These are phyloP conservation scores for Tuber umbilicatum DNA, from an alignment of 495 filamentous ascomycete species.

Conservation along the genomic window DNA sequence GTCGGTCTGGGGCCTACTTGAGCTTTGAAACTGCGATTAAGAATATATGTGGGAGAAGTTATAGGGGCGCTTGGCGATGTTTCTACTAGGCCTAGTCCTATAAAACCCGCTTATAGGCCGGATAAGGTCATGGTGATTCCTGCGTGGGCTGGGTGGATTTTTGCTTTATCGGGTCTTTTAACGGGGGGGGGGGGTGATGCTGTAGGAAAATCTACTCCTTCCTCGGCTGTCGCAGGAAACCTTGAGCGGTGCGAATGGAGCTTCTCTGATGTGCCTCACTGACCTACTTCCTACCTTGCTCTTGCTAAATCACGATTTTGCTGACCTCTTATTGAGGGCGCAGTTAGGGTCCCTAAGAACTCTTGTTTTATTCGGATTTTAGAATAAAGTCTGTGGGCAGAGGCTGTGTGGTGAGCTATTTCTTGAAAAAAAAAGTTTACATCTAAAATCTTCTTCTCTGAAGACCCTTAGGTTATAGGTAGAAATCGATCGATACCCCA, in stretches of 20 bases:
- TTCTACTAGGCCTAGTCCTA: background rate
- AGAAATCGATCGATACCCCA: background rate
- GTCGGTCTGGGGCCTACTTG: background rate
- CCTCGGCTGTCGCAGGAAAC: background rate
- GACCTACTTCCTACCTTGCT: background rate
- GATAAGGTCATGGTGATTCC: background rate
- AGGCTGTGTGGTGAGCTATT: background rate
- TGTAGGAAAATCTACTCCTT: background rate
- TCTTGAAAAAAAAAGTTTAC: background rate
- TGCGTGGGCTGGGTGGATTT: background rate
- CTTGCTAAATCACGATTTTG: background rate
- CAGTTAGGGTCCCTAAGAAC: background rate
- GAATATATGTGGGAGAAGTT: background rate
- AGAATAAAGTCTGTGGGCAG: background rate
- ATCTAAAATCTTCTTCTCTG: background rate
- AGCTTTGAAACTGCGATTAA: background rate
- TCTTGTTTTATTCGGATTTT: background rate
- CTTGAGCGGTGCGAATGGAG: background rate
- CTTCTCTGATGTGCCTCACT: background rate
- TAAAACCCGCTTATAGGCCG: background rate
- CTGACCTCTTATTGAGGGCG: background rate
- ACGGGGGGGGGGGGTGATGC: background rate
- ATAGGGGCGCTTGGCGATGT: background rate
- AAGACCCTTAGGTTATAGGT: background rate
- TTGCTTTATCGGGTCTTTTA: background rate